Evolutionary conservation across 1,139 yeast genomes (phyloP), one percentile per base, ranked within the genome.

Genomic region (Candida freyschussii): DNA sequence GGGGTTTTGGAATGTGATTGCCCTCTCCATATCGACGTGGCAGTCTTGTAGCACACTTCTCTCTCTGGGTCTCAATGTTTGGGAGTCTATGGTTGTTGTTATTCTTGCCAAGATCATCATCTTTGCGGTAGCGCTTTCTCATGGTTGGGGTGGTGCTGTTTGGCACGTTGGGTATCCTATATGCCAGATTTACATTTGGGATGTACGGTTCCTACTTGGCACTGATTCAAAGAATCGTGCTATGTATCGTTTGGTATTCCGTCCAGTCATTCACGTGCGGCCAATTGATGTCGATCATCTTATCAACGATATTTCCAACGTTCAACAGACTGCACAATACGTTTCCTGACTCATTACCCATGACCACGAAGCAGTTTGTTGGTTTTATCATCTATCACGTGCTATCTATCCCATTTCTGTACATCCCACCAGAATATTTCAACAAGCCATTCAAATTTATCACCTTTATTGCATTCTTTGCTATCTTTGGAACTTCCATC

Each of bases 161-260:
- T 62, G 56, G 50, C 64, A 59, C 38, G 52, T 62, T 30, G 67
- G 67, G 0, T 62, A 48, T 34, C 57, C 67, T 5, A 50, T 57
- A 51, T 36, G 56, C 56, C 19, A 50, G 66, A 39, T 50, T 55
- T 34, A 50, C 61, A 4, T 62, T 60, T 45, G 67, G 67, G 7
- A 50, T 60, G 17, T 39, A 47, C 29, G 67, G 66, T 5, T 53
- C 63, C 3, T 51, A 38, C 27, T 28, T 61, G 7, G 65, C 64
- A 4, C 47, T 62, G 22, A 21, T 53, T 6, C 55, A 60, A 15
- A 52, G 67, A 48, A 52, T 56, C 30, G 50, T 60, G 24, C 38
- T 61, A 21, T 55, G 62, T 22, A 54, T 58, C 29, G 65, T 62
- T 19, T 59, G 59, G 57, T 60, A 50, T 39, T 52, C 58, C 1